Evolutionary conservation across 805 yeast species (phyloP).

Genomic region (Grigorovia jiainica): DNA sequence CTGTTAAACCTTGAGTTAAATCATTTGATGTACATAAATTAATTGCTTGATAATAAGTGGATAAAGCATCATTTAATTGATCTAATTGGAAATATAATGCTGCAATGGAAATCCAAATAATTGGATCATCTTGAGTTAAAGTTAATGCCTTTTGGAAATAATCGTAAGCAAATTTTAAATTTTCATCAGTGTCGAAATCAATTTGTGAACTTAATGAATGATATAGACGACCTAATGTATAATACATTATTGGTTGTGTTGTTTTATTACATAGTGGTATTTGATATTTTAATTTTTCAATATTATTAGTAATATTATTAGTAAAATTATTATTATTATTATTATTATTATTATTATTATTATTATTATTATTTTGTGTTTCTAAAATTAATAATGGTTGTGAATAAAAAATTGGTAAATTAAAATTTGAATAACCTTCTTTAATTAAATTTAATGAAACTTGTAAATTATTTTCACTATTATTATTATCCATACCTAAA

Average conservation of each 20-base stretch:
- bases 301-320: slow-evolving; percentile 1
- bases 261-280: slow-evolving; percentile 3
- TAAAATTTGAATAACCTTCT: slow-evolving; percentile 6
- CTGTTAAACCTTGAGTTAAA: not conserved
- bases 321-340: slow-evolving; percentile 4
- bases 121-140: slow-evolving; percentile 27
- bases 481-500: slow-evolving; percentile 1
- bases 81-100: slow-evolving; percentile 47
- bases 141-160: slow-evolving; percentile 14
- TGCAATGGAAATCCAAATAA: slow-evolving; percentile 62
- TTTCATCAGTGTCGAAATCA: slow-evolving; percentile 7
- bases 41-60: slow-evolving; percentile 59
- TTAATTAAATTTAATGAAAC: slow-evolving; percentile 5
- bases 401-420: slow-evolving; percentile 8
- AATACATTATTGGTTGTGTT: slow-evolving; percentile 8
- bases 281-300: slow-evolving; percentile 7
- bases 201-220: slow-evolving; percentile 1
- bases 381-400: slow-evolving; percentile 9
- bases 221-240: slow-evolving; percentile 9
- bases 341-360: too few relatives aligned
- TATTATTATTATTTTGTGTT: slow-evolving; percentile 6
- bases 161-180: slow-evolving; percentile 12
- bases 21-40: slow-evolving; percentile 25
- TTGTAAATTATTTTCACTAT: not conserved
- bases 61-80: slow-evolving; percentile 56